These are phyloP conservation scores for Scheffersomyces parashehatae DNA, from an alignment of 1,139 yeast species.

Conservation along the genomic window DNA sequence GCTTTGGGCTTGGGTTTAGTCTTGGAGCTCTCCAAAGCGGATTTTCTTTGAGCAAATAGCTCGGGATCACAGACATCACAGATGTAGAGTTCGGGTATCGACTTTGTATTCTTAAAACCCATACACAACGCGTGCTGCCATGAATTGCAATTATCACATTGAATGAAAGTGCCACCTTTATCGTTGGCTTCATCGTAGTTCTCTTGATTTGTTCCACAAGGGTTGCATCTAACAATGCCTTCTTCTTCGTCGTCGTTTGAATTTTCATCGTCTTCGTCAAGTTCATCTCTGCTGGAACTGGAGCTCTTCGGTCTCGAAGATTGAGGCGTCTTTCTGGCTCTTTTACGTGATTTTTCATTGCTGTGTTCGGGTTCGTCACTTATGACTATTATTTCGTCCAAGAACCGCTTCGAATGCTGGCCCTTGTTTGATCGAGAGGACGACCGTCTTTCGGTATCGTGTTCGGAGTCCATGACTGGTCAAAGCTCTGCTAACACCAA, in stretches of 20 bases:
- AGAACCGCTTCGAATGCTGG: constrained; percentile 33
- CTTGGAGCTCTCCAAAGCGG: neutral
- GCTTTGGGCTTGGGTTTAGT: neutral
- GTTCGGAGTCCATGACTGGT: too few relatives aligned
- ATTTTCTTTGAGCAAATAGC: neutral
- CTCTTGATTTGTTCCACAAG: constrained; percentile 65
- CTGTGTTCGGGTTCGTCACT: neutral
- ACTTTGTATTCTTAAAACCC: constrained; percentile 38
- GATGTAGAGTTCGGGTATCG: constrained; percentile 32
- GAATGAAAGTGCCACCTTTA: constrained; percentile 66
- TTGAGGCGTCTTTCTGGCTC: neutral
- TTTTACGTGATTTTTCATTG: neutral
- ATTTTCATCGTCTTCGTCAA: constrained; percentile 4
- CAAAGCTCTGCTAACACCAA: too few relatives aligned
- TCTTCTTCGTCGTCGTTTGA: constrained; percentile 27
- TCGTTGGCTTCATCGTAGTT: constrained; percentile 64
- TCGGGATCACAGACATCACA: constrained; percentile 31
- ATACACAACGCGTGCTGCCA: constrained; percentile 88
- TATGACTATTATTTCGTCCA: constrained; percentile 18
- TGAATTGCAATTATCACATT: constrained; percentile 73
- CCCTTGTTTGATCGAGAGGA: constrained; percentile 41
- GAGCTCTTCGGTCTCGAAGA: neutral
- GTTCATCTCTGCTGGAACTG: neutral
- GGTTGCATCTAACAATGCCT: constrained; percentile 61
- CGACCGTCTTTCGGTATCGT: constrained; percentile 28